A percentile compares a stretch with the other conserved stretches of the same genome.
Evolutionary conservation across 805 yeast genomes (phyloP).

Genomic region (Cyberlindnera americana): DNA sequence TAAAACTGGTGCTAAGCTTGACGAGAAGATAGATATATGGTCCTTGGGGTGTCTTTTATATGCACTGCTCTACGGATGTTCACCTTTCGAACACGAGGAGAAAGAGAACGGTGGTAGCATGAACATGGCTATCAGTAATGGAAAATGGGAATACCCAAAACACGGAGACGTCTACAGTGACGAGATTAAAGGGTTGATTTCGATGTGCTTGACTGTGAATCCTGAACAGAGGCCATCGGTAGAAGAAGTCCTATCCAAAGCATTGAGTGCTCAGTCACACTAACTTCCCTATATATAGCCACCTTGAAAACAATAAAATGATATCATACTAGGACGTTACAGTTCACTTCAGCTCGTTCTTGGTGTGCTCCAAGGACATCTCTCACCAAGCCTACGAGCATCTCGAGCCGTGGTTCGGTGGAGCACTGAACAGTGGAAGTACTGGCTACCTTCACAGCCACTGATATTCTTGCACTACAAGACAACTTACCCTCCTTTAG

Average conservation of each 20-base stretch:
- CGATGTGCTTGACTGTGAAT: conserved; percentile 58
- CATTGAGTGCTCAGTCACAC: conserved; percentile 38
- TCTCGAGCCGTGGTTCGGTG: too few relatives aligned
- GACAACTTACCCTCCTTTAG: too few relatives aligned
- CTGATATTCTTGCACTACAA: too few relatives aligned
- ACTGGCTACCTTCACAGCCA: too few relatives aligned
- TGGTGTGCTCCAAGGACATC: too few relatives aligned
- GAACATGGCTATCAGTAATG: conserved; percentile 70
- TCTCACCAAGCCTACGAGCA: too few relatives aligned
- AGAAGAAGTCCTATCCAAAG: conserved; percentile 51
- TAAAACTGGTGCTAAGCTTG: conserved; percentile 57
- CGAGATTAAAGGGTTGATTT: conserved; percentile 53
- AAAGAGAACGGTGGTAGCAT: conserved; percentile 78
- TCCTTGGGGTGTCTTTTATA: conserved; percentile 83
- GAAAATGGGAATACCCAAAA: conserved; percentile 34
- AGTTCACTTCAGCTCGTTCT: too few relatives aligned
- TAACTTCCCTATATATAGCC: too few relatives aligned
- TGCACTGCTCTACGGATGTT: conserved; percentile 68
- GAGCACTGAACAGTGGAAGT: too few relatives aligned
- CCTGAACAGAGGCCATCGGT: conserved; percentile 60
- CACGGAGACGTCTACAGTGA: conserved; percentile 41
- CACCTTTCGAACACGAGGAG: conserved; percentile 88
- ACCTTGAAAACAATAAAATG: too few relatives aligned
- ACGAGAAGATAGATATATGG: conserved; percentile 86
- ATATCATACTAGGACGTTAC: too few relatives aligned